A percentile compares a stretch with the other conserved stretches of the same genome.
phyloP scores from a whole-genome alignment of 257 asterid genomes.

The Sherardia arvensis region DNA sequence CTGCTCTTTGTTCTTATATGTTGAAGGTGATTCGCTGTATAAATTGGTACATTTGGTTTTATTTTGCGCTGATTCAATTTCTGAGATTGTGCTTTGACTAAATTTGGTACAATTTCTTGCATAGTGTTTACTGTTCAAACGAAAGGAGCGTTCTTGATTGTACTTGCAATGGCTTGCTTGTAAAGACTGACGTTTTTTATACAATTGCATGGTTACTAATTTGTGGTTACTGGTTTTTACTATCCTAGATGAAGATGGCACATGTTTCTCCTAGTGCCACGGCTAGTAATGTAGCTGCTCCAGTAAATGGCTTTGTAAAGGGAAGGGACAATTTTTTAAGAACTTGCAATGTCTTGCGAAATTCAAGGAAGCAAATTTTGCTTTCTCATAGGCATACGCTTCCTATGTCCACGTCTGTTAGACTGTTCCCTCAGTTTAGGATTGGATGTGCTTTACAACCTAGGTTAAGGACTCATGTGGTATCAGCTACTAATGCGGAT shows the following conservation, averaged over 20 bases:
- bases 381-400: slow-evolving; percentile 37
- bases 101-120: background rate
- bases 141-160: background rate
- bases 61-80: slow-evolving; percentile 1
- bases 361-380: slow-evolving; percentile 33
- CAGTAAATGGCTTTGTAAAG: slow-evolving; percentile 28
- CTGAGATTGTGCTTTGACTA: background rate
- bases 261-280: slow-evolving; percentile 42
- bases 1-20: background rate
- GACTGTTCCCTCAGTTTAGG: slow-evolving; percentile 71
- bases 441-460: slow-evolving; percentile 33
- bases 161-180: background rate
- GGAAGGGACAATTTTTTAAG: slow-evolving; percentile 32
- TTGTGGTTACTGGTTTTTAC: slow-evolving; percentile 20
- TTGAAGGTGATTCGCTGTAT: too few species aligned
- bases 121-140: background rate
- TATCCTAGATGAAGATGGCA: slow-evolving; percentile 39
- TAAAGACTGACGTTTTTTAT: background rate
- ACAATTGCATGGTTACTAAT: slow-evolving; percentile 34
- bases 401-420: slow-evolving; percentile 67
- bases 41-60: background rate
- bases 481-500: slow-evolving; percentile 56
- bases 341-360: slow-evolving; percentile 36
- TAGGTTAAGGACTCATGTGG: slow-evolving; percentile 29
- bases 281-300: slow-evolving; percentile 32